phyloP scores from a whole-genome alignment of 2,329 filamentous ascomycete species.

The Beauveria sp. region DNA sequence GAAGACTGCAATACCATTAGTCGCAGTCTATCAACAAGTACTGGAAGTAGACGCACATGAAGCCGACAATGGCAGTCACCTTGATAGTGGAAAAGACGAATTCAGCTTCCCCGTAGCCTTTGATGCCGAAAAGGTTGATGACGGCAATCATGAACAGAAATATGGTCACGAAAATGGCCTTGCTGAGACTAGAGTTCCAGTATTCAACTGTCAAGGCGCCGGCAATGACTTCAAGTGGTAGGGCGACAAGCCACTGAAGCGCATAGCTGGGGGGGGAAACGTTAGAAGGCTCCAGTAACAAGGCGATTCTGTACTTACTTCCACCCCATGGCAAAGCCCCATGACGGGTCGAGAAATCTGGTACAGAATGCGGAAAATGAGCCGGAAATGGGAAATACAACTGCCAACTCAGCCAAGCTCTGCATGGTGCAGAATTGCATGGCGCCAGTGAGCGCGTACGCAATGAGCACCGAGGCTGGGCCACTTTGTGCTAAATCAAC shows the following conservation, averaged over 20 bases:
- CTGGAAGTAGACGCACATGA: conserved; percentile 33
- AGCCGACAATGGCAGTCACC: conserved; percentile 45
- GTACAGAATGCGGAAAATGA: conserved; percentile 52
- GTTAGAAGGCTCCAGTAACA: not conserved
- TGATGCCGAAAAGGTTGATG: conserved; percentile 44
- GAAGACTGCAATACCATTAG: conserved; percentile 22
- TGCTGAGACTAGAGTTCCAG: conserved; percentile 38
- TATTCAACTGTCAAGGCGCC: conserved; percentile 43
- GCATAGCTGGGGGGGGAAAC: not conserved
- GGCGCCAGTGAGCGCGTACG: conserved; percentile 6
- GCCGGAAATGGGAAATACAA: conserved; percentile 51
- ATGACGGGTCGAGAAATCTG: conserved; percentile 52
- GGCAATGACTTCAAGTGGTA: conserved; percentile 42
- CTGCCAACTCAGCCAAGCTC: conserved; percentile 46
- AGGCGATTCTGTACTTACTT: conserved; percentile 29
- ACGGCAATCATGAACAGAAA: conserved; percentile 39
- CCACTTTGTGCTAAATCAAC: conserved; percentile 9
- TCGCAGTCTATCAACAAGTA: too few species aligned
- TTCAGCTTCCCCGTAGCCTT: conserved; percentile 44
- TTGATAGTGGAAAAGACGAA: conserved; percentile 46
- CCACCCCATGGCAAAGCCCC: conserved; percentile 47
- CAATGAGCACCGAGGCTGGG: conserved; percentile 8
- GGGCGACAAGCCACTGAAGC: conserved; percentile 39
- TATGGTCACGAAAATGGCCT: conserved; percentile 43
- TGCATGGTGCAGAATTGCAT: conserved; percentile 12